Base-by-base conservation (phyloP, 345 rosid species). In the Conringia planisiliqua region DNA sequence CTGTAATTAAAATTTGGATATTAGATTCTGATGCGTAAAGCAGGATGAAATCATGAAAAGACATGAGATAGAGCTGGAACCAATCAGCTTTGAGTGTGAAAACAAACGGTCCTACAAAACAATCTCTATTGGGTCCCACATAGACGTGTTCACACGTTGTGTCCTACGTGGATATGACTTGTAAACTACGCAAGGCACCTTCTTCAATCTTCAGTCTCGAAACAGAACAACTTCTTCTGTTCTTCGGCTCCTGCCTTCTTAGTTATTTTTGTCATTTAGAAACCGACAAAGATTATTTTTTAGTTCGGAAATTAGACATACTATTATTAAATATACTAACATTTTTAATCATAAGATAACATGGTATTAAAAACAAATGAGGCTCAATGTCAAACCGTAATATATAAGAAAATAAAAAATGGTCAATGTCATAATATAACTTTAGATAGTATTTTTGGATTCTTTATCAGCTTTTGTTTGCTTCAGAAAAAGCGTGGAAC, bases 131-230 rank as follows among this genome's bases (percentile, higher is more conserved):
- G 46, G 84, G 78, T 0, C 79, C 87, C 17, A 71, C 77, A n/a
- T 17, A 32, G 78, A 83, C 89, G 76, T 76, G 75, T 36, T 17
- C 69, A 66, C 86, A 85, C 93, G 87, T 85, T 70, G 47, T 67
- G 16, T 82, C 86, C 73, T 27, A 85, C 84, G 84, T 86, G 90
- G 88, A 79, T 17, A 20, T 83, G 80, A 85, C 89, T 78, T 76
- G 3, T 57, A 62, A 66, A 36, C 63, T 59, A 83, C 67, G 85
- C 75, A 75, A 80, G 30, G 62, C 39, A 78, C 59, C 32, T 69
- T 44, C 63, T 29, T 11, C 52, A 10, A 30, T 20, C 5, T 39
- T 29, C 57, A 62, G 42, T 74, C 61, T 57, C 62, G 20, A 54
- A 43, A 52, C 43, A 55, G 14, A 33, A 44, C 58, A 47, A 27